Base-by-base conservation (phyloP, 306 rosid genomes). In the Alnus glutinosa region DNA sequence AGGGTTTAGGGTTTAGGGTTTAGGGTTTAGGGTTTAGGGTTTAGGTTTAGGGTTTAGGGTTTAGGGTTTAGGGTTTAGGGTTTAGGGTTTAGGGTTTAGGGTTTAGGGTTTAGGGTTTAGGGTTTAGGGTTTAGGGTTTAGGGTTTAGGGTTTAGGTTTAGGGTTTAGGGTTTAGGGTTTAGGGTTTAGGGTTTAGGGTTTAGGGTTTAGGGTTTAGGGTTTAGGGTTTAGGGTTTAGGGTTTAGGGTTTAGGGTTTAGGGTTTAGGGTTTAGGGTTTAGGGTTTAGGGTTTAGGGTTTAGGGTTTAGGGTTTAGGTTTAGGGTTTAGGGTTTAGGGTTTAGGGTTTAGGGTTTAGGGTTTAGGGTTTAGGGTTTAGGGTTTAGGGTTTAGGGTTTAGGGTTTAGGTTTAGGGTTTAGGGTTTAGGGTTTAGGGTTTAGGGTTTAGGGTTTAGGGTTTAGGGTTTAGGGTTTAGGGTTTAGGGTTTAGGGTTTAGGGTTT, bases 1-100 rank as follows among this genome's bases (percentile, higher is more conserved):
- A 55, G 83, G 79, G 61, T 74, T 80, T 66, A 73, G 78, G 83
- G 74, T 79, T 79, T 48, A 47, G 77, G 77, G 62, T 58, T 71
- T 9, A 5, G 66, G 77, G 66, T 51, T 64, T 2, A 9, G 79
- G 79, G 42, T 37, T 47, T 63, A 11, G 75, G 81, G 64, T 68
- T 37, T 37, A 39, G 81, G 42, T 37, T 36, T 39, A n/a, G n/a
- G n/a, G n/a, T n/a, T 75, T 75, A 4, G 4, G 79, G 71, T 46
- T 64, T 49, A 46, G 13, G 71, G 79, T 47, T 61, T 59, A 18
- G 79, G 79, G 37, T 76, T 76, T 36, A 49, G 73, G 73, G 79
- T 62, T 48, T 63, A 47, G 61, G 73, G 71, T 63, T 64, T 46
- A 3, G 71, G 79, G 58, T 61, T 61, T 42, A 28, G 71, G 79